These are phyloP conservation scores for Solanum bukasovii DNA, from an alignment of 257 asterid species.

Conservation along the genomic window DNA sequence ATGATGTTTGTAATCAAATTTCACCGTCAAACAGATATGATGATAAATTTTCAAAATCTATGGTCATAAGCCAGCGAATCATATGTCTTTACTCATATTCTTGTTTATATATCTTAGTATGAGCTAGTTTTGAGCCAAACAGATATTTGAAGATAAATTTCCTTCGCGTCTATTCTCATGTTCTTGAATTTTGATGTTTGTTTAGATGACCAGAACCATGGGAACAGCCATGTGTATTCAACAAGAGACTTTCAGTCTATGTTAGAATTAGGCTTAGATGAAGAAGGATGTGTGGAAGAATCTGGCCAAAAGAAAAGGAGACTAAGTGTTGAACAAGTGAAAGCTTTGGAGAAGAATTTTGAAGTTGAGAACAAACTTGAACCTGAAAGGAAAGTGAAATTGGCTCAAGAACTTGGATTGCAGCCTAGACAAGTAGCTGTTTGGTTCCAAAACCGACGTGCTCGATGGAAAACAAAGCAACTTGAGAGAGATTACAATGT, in stretches of 20 bases:
- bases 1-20: too few species aligned
- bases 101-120: too few species aligned
- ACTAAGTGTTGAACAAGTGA: slow-evolving; percentile 64
- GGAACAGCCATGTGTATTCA: slow-evolving; percentile 19
- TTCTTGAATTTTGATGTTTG: not conserved
- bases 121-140: too few species aligned
- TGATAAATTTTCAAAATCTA: not conserved
- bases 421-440: slow-evolving; percentile 96
- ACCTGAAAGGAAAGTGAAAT: slow-evolving; percentile 76
- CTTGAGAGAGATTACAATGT: slow-evolving; percentile 69
- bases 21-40: not conserved
- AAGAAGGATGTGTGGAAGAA: slow-evolving; percentile 66
- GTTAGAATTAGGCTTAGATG: slow-evolving; percentile 58
- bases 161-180: not conserved
- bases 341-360: slow-evolving; percentile 79
- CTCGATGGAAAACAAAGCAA: slow-evolving; percentile 86
- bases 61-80: not conserved
- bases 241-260: slow-evolving; percentile 57
- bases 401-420: slow-evolving; percentile 76
- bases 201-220: slow-evolving; percentile 28
- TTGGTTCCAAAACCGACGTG: slow-evolving; percentile 95
- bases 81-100: too few species aligned
- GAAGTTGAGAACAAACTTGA: slow-evolving; percentile 90
- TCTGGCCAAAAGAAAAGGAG: slow-evolving; percentile 70
- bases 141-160: not conserved